Base-by-base conservation (phyloP, 306 rosid species). In the Vigna mungo region DNA sequence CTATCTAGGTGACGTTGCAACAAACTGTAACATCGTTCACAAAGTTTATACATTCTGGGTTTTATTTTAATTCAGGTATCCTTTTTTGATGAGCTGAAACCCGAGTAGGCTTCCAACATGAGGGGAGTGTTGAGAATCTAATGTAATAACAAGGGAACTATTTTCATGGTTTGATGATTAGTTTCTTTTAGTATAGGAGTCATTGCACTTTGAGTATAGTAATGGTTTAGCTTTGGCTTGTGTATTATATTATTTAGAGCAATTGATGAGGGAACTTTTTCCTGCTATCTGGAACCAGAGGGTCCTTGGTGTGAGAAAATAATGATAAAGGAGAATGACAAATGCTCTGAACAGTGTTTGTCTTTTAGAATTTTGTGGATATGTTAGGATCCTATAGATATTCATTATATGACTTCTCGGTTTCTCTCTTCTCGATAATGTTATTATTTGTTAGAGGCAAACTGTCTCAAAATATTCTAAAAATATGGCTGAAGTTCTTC, bases 231-330 rank as follows among this genome's bases (percentile, higher is more conserved):
- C 25, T 49, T 70, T 49, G 47, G 61, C 47, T 16, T 70, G 44
- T 17, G n/a, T 51, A 70, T 27, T 30, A n/a, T 9, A 51, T 46
- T 32, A 49, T 70, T 16, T 58, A n/a, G 62, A 70, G 62, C 52
- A 51, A 48, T 70, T 70, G 52, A 64, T n/a, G 17, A 51, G 9
- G 34, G 58, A 34, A 17, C 34, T 51, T n/a, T 51, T 51, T 74
- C 62, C 53, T 73, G 14, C n/a, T 43, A 44, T 58, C 13, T 43
- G 53, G 43, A 46, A 43, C 46, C 3, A 60, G 17, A 51, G 56
- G 49, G 70, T 30, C 47, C 48, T 46, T 61, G 21, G 21, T 27
- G 27, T 47, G 9, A 20, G 23, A 46, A 46, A 60, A 39, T 39
- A 9, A 2, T 36, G 9, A 36, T 36, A 36, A 34, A 36, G 41